These are phyloP conservation scores for Xylaria acuta DNA, from an alignment of 495 filamentous ascomycete genomes.

Conservation along the genomic window DNA sequence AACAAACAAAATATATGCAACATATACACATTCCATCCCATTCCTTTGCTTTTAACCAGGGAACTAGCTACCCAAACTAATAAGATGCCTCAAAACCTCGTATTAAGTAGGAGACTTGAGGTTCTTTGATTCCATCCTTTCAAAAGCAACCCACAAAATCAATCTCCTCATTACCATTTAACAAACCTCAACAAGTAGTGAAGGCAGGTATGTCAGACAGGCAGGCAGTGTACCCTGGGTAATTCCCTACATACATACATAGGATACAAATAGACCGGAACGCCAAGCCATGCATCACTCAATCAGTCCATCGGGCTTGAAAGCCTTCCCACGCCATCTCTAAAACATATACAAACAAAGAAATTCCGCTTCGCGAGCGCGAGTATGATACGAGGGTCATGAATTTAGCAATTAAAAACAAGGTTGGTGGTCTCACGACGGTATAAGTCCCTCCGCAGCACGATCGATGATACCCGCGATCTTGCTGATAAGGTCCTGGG, in stretches of 20 bases:
- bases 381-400: too few relatives aligned
- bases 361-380: neutral
- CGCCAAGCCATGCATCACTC: slow-evolving; percentile 25
- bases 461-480: slow-evolving; percentile 69
- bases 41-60: too few relatives aligned
- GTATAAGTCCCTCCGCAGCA: slow-evolving; percentile 54
- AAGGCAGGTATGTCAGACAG: neutral
- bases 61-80: neutral
- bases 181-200: neutral
- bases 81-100: neutral
- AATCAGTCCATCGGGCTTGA: neutral
- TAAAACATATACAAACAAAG: neutral
- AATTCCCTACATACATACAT: neutral
- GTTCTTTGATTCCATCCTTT: neutral
- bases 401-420: neutral
- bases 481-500: slow-evolving; percentile 73
- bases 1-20: neutral
- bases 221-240: neutral
- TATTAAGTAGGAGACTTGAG: neutral
- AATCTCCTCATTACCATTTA: neutral
- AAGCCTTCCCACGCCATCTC: neutral
- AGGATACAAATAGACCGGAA: neutral
- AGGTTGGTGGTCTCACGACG: neutral
- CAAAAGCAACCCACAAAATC: neutral
- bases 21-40: neutral